Evolutionary conservation across 768 basidiomycete species (phyloP), one percentile per base, ranked within the genome.

Genomic region (Russula sp.): DNA sequence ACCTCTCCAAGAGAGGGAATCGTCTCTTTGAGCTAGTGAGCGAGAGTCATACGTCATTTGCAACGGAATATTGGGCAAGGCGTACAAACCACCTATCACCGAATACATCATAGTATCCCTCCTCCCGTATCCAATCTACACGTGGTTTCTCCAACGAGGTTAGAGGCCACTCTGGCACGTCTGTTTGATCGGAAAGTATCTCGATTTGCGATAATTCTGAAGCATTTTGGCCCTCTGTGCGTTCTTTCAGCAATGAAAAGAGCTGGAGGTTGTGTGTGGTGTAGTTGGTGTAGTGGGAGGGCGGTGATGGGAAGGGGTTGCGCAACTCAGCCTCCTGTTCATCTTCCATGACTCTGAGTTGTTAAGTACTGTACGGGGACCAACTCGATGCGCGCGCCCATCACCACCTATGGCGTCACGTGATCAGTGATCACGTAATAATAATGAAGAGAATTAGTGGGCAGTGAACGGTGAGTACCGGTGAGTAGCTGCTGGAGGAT

Each of bases 71-170:
- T 16, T 5, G 57, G 50, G 6, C 18, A 62, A 40, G 69, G 73
- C 90, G 75, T 78, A 94, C 91, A 84, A 88, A 88, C 90, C 91
- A 96, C 70, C 81, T 81, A 73, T 94, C 90, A n/a, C 91, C 92
- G 75, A 89, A 96, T 18, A 87, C 88, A 59, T 83, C n/a, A 73
- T 92, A 96, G 66, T 84, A 79, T 1, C 88, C 88, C 65, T 92
- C 91, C 69, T 94, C 90, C 1, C 91, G 79, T 57, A 96, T 89
- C 92, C 93, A 94, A 71, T 94, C 93, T 16, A 90, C 86, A 51
- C 92, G 83, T 42, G 94, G n/a, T 75, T 89, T 92, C 72, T 94
- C 89, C 11, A 96, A 80, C 67, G 87, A 85, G 3, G 74, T 74
- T 48, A 94, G 77, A 22, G 87, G 81, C 90, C 89, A 92, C 22